Evolutionary conservation across 176 grass and related monocot genomes (phyloP).

Genomic region (Panicum miliaceum): DNA sequence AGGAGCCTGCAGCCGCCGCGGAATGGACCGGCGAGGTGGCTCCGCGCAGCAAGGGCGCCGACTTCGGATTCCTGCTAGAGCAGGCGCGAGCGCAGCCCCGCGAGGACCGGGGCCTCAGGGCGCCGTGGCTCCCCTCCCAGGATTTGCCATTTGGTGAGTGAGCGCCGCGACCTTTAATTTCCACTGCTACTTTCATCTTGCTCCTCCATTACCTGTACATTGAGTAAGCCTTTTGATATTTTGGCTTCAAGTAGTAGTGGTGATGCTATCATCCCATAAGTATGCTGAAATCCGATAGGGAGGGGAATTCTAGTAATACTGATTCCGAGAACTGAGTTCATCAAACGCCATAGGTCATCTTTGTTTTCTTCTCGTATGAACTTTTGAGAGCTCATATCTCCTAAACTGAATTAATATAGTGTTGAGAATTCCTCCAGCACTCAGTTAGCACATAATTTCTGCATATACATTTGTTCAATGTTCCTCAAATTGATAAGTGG

Average conservation of each 20-base stretch:
- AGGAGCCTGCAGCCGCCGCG: not conserved
- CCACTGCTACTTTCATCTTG: not conserved
- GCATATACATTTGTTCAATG: not conserved
- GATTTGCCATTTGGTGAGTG: slow-evolving; percentile 52
- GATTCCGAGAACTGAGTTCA: not conserved
- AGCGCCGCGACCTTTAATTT: slow-evolving; percentile 1
- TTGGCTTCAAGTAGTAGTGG: not conserved
- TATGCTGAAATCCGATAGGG: not conserved
- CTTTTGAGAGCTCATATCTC: not conserved
- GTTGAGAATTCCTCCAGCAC: not conserved
- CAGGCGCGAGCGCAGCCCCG: slow-evolving; percentile 63
- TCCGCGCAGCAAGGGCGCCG: slow-evolving; percentile 80
- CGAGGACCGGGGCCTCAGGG: slow-evolving; percentile 30
- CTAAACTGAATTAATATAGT: not conserved
- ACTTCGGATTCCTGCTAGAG: slow-evolving; percentile 78
- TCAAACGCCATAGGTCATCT: not conserved
- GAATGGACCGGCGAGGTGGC: slow-evolving; percentile 52
- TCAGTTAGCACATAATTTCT: not conserved
- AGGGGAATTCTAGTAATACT: slow-evolving; percentile 15
- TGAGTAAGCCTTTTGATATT: not conserved
- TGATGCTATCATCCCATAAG: slow-evolving; percentile 1
- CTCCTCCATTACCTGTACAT: not conserved
- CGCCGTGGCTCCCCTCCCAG: slow-evolving; percentile 41
- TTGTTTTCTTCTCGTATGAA: not conserved
- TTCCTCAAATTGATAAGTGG: slow-evolving; percentile 7